These are phyloP conservation scores for Astragalus membranaceus DNA, from an alignment of 306 rosid species.

Conservation along the genomic window DNA sequence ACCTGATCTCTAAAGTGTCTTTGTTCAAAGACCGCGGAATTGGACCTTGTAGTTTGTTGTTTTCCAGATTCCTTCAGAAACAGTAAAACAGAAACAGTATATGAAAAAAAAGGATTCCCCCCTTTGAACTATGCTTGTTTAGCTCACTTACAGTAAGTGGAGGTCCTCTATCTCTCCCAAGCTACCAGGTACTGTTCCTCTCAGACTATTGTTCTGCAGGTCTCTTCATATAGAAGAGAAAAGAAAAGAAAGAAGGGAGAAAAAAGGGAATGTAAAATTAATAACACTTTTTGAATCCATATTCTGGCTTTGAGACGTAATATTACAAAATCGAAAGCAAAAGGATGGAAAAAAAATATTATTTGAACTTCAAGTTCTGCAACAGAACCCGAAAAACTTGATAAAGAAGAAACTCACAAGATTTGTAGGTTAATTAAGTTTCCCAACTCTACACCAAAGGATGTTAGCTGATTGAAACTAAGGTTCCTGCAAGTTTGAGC, in stretches of 20 bases:
- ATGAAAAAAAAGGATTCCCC: not conserved
- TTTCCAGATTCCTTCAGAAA: constrained; percentile 64
- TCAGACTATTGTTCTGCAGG: constrained; percentile 67
- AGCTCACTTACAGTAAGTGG: constrained; percentile 63
- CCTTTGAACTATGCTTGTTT: not conserved
- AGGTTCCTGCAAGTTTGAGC: constrained; percentile 63
- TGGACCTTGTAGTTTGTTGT: constrained; percentile 77
- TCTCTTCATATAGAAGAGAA: constrained; percentile 41
- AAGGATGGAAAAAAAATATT: not conserved
- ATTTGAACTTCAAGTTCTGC: not conserved
- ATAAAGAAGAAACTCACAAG: constrained; percentile 45
- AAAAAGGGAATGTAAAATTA: not conserved
- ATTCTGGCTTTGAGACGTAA: not conserved
- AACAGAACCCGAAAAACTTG: not conserved
- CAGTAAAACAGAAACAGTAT: not conserved
- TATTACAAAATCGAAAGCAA: not conserved
- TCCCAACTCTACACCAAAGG: constrained; percentile 65
- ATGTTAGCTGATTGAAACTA: constrained; percentile 71
- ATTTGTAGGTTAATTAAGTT: constrained; percentile 65
- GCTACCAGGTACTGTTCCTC: constrained; percentile 73
- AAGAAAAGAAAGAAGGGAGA: not conserved
- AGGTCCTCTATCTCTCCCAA: constrained; percentile 81
- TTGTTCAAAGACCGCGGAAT: constrained; percentile 70
- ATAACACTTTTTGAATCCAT: not conserved
- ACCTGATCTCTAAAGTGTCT: constrained; percentile 74